These are phyloP conservation scores for Neonothopanus nambi DNA, from an alignment of 1,284 basidiomycete species.

Conservation along the genomic window DNA sequence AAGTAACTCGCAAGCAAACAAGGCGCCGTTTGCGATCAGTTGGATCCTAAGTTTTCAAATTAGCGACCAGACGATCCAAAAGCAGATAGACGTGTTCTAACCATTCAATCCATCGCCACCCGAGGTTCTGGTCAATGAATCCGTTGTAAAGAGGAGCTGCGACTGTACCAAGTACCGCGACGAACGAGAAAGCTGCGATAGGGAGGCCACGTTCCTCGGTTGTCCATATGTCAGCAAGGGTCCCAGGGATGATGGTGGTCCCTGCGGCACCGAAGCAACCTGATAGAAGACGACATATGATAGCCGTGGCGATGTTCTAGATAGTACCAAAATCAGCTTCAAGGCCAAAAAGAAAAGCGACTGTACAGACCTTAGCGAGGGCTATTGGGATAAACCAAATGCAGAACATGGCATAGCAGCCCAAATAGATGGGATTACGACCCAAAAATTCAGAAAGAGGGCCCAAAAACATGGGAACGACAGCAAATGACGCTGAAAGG, in stretches of 20 bases:
- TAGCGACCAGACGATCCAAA: constrained; percentile 1
- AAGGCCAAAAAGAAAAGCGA: not conserved
- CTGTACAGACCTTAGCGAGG: too few relatives aligned
- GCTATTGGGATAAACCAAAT: too few relatives aligned
- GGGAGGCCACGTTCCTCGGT: constrained; percentile 67
- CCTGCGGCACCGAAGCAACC: constrained; percentile 67
- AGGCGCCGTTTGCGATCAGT: constrained; percentile 42
- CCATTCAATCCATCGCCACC: constrained; percentile 86
- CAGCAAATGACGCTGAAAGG: too few relatives aligned
- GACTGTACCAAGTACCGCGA: constrained; percentile 59
- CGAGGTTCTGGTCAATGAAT: constrained; percentile 69
- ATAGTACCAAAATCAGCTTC: constrained; percentile 37
- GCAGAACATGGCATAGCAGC: too few relatives aligned
- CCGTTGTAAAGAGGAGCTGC: constrained; percentile 65
- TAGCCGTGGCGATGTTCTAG: constrained; percentile 67
- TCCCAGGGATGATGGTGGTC: constrained; percentile 78
- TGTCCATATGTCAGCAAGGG: constrained; percentile 70
- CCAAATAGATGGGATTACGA: too few relatives aligned
- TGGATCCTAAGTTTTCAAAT: not conserved
- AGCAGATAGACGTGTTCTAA: constrained; percentile 38
- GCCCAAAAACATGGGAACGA: too few relatives aligned
- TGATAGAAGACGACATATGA: constrained; percentile 65
- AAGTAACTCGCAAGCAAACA: constrained; percentile 42
- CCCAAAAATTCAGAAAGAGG: too few relatives aligned
- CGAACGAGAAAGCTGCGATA: constrained; percentile 65